A percentile compares a stretch with the other conserved stretches of the same genome.
Evolutionary conservation across 495 filamentous ascomycete genomes (phyloP).

Genomic region (Pseudomonodictys pantanalensis): DNA sequence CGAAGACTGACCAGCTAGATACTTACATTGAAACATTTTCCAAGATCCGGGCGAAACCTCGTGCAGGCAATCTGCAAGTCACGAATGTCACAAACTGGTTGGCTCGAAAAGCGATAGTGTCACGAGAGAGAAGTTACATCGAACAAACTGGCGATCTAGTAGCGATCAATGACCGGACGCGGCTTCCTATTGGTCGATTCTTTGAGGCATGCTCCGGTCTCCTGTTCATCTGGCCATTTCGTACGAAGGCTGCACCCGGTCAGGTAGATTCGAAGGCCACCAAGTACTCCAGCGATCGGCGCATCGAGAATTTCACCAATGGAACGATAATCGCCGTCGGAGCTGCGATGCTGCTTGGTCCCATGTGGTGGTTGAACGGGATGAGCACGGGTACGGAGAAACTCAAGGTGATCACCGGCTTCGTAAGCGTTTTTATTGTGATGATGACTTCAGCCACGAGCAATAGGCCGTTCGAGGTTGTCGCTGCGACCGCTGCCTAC

Average conservation of each 20-base stretch:
- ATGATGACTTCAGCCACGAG: conserved; percentile 14
- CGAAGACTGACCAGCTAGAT: background rate
- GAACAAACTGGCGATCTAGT: background rate
- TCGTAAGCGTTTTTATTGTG: conserved; percentile 8
- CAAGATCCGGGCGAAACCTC: background rate
- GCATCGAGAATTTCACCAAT: conserved; percentile 5
- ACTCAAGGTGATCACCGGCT: conserved; percentile 16
- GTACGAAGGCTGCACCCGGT: background rate
- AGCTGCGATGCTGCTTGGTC: conserved; percentile 9
- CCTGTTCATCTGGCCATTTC: background rate
- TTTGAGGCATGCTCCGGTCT: background rate
- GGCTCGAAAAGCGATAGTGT: background rate
- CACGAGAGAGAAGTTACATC: background rate
- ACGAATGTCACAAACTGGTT: conserved; percentile 2
- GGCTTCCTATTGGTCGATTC: conserved; percentile 3
- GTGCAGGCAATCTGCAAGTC: conserved; percentile 5
- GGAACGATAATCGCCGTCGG: conserved; percentile 10
- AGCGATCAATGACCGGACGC: background rate
- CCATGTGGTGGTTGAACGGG: conserved; percentile 24
- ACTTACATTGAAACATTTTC: conserved; percentile 19
- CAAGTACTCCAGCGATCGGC: conserved; percentile 1
- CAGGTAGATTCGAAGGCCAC: background rate
- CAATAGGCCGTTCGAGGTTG: conserved; percentile 16
- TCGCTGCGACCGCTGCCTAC: conserved; percentile 17
- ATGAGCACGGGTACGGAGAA: background rate